Base-by-base conservation (phyloP, 192 early-diverging fungal species). In the Linnemannia elongata region DNA sequence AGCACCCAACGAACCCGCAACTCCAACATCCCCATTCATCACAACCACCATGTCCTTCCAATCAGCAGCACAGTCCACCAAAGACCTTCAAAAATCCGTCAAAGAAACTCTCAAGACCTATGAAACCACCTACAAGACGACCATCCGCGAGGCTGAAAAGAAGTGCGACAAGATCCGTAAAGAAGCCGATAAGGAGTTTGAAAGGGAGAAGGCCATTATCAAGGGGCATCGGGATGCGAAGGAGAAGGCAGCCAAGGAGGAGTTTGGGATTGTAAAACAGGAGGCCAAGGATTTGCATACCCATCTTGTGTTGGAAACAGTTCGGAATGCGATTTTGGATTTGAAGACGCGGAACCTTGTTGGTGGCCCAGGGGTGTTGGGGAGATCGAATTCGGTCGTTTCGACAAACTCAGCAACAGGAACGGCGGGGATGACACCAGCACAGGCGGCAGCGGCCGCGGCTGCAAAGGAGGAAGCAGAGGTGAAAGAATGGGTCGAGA, bases 401-500 rank as follows among this genome's bases (percentile, higher is more conserved):
- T 60, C 24, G 68, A 77, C 27, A 49, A 54, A 39, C 24, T 41
- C 33, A 27, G 45, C 83, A 30, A 22, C 55, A 5, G 44, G 47
- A 17, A 36, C 78, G n/a, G 47, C 47, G 0, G 47, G 13, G 18
- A 49, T 49, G 47, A 47, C 71, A n/a, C 78, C 76, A 1, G 22
- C 60, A 35, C 2, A 30, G 20, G 6, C 4, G 9, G 75, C 57
- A n/a, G 13, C 4, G 12, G 75, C 78, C 10, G 15, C 78, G 9
- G 12, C 47, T 4, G 44, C 44, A n/a, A 74, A 81, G 71, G 84
- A 86, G 35, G 84, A 86, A 35, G 75, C 74, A 18, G 79, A 86
- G 38, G 77, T 86, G 44, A 80, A 80, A 15, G 84, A 86, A 27
- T 86, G 84, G 84, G 71, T 86, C 27, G 84, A 86, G n/a, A 77